These are phyloP conservation scores for Picea sitchensis DNA, from an alignment of 75 land plant species.

Conservation along the genomic window DNA sequence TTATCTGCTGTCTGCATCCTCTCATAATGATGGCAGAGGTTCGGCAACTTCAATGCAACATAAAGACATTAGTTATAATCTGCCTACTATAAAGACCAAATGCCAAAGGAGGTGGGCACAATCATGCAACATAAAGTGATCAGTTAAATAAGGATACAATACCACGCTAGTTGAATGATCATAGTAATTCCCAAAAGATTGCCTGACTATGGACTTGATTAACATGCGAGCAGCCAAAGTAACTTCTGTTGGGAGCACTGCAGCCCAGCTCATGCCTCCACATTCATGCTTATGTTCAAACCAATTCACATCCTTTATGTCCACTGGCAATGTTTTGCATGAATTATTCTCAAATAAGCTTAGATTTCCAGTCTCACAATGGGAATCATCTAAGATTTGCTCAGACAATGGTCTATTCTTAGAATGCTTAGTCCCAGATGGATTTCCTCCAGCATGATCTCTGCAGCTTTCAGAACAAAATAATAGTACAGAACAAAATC, in stretches of 20 bases:
- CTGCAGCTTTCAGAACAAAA: constrained; percentile 68
- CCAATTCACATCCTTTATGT: neutral
- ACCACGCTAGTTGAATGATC: constrained; percentile 27
- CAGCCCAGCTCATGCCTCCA: constrained; percentile 77
- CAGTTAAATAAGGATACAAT: neutral
- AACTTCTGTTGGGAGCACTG: constrained; percentile 68
- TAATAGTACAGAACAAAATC: constrained; percentile 53
- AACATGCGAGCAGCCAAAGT: constrained; percentile 72
- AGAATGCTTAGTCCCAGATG: constrained; percentile 3
- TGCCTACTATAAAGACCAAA: neutral
- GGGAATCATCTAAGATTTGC: neutral
- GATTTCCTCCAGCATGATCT: constrained; percentile 40
- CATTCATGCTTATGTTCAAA: constrained; percentile 81
- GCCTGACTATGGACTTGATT: constrained; percentile 23
- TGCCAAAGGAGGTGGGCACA: neutral
- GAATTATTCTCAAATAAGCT: constrained; percentile 13
- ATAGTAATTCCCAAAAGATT: neutral
- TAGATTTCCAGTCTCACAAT: constrained; percentile 6
- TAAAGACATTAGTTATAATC: neutral
- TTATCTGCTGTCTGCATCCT: constrained; percentile 41
- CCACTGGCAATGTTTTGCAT: neutral
- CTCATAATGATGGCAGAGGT: constrained; percentile 62
- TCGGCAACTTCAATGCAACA: constrained; percentile 26
- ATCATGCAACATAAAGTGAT: neutral
- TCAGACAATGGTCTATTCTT: neutral